Percentiles rank a stretch among this genome's conserved stretches.
These are phyloP conservation scores for Crinitomyces ghanaensis DNA, from an alignment of 805 yeast species.

Conservation along the genomic window DNA sequence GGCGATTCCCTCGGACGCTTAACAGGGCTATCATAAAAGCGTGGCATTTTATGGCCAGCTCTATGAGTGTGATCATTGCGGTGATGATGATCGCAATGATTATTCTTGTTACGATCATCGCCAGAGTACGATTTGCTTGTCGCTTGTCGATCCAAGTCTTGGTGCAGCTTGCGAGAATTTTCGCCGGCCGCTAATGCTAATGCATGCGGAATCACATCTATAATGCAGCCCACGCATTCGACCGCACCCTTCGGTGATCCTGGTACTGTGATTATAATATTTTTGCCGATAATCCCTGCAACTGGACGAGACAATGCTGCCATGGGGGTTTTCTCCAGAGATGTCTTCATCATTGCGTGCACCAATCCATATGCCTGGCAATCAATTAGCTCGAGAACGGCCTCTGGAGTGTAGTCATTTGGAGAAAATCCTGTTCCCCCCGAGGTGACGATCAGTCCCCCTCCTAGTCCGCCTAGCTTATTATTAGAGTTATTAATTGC, in stretches of 20 bases:
- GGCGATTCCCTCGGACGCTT: constrained; percentile 39
- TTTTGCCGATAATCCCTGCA: constrained; percentile 33
- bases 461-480: constrained; percentile 18
- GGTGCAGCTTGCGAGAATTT: constrained; percentile 33
- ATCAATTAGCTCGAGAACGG: constrained; percentile 32
- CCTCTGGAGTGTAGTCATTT: constrained; percentile 41
- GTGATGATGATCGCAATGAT: constrained; percentile 12
- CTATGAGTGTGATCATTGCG: constrained; percentile 10
- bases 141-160: constrained; percentile 14
- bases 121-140: constrained; percentile 7
- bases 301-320: constrained; percentile 42
- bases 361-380: constrained; percentile 39
- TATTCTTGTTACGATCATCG: not conserved
- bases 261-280: constrained; percentile 37
- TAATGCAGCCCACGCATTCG: constrained; percentile 34
- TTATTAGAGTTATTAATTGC: constrained; percentile 19
- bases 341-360: constrained; percentile 34
- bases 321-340: constrained; percentile 35
- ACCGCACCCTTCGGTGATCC: constrained; percentile 41
- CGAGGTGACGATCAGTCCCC: constrained; percentile 32
- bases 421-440: constrained; percentile 45
- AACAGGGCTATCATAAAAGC: constrained; percentile 31
- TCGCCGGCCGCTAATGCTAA: constrained; percentile 28
- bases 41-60: constrained; percentile 18
- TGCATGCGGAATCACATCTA: constrained; percentile 34